These are phyloP conservation scores for Hirschfeldia incana DNA, from an alignment of 345 rosid genomes.

Conservation along the genomic window DNA sequence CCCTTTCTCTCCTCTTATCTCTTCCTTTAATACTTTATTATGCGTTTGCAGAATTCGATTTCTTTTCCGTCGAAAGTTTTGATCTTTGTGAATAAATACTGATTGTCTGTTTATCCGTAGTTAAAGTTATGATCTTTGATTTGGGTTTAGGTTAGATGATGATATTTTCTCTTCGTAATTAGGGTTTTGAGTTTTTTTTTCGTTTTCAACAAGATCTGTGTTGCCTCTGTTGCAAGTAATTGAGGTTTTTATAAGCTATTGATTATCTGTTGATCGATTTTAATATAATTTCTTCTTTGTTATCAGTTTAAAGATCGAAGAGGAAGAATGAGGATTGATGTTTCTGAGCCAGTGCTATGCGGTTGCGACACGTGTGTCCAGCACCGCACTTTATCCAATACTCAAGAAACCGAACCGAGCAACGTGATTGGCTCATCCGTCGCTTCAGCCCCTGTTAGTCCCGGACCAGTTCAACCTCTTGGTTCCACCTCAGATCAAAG, in stretches of 20 bases:
- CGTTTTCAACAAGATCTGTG: neutral
- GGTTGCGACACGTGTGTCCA: slow-evolving; percentile 18
- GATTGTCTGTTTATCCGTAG: neutral
- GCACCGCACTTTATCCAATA: neutral
- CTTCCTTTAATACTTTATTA: neutral
- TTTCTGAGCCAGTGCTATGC: slow-evolving; percentile 20
- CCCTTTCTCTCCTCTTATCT: neutral
- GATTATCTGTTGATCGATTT: neutral
- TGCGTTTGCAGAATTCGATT: neutral
- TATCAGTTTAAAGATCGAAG: slow-evolving; percentile 6
- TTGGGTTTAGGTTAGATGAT: neutral
- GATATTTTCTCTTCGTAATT: neutral
- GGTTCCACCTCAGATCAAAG: neutral
- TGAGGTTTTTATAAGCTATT: neutral
- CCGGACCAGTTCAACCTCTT: slow-evolving; percentile 1
- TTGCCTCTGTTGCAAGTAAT: neutral
- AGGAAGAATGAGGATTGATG: slow-evolving; percentile 20
- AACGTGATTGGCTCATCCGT: slow-evolving; percentile 6
- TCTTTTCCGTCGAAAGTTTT: neutral
- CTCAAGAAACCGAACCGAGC: slow-evolving; percentile 14
- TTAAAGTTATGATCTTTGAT: neutral
- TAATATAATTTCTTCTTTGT: neutral
- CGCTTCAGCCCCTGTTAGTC: neutral
- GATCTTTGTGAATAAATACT: neutral
- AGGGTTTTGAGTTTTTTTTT: neutral